Base-by-base conservation (phyloP, 208 protist species). In the Wallacemonas collosoma region DNA sequence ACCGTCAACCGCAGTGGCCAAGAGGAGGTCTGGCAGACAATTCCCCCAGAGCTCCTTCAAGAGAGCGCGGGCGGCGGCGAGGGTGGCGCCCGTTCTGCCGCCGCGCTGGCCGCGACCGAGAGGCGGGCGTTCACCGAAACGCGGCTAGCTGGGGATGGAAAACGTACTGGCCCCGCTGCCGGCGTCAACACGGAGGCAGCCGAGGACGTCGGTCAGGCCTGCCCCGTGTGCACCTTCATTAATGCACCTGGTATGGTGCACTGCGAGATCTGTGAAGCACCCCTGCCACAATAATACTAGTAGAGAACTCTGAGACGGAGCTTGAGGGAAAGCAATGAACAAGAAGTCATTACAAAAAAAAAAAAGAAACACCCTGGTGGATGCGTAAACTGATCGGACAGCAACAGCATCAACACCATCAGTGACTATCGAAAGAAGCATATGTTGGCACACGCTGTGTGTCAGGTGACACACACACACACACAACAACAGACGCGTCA, bases 191-290 rank as follows among this genome's bases (percentile, higher is more conserved):
- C 26, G 26, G n/a, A 57, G 17, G 15, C 39, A 40, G 73, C 45
- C 64, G 50, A 78, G 72, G 73, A 75, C 48, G 53, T 69, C 11
- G 76, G 79, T 1, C 53, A 87, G 35, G 65, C 87, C 26, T 94
- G 91, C 62, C 38, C 61, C 5, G 82, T 92, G 51, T 94, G 89
- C 75, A 96, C 91, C 6, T 94, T 92, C 71, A 45, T 94, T n/a
- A 94, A 94, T 57, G 81, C 78, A 0, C 55, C 77, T 1, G 84
- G 79, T 36, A 86, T 92, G 80, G 69, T 80, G 36, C 41, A 70
- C 26, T 96, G 91, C 57, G 91, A 94, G 75, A 95, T 95, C 85
- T 95, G 91, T 61, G 91, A 94, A 70, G 70, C 83, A 2, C 87
- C 87, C 5, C 77, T 93, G 58, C 69, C 70, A 15, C 38, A 50